Conservation (phyloP, 352 stramenopile species). For the Elongisporangium senticosum region DNA sequence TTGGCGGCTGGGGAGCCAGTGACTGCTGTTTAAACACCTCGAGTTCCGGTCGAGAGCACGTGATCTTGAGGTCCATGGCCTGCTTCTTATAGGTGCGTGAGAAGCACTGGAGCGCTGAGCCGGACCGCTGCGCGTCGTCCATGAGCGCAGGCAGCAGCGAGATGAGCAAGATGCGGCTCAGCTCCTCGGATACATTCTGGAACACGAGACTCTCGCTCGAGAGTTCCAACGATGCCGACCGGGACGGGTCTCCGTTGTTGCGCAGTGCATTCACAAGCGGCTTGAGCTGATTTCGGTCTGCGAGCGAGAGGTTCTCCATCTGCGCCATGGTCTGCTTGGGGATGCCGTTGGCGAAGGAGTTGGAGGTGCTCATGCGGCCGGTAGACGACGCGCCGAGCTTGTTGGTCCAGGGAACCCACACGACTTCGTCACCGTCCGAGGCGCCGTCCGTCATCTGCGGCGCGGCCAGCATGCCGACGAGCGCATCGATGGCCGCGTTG, state of each 20-base stretch:
- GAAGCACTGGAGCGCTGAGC: conserved; percentile 34
- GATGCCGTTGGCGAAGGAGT: conserved; percentile 19
- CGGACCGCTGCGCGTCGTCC: conserved; percentile 17
- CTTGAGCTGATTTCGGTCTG: conserved; percentile 44
- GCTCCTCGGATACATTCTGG: conserved; percentile 41
- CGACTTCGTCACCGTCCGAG: conserved; percentile 8
- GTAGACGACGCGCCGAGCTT: conserved; percentile 10
- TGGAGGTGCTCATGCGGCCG: neutral
- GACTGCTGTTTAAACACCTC: conserved; percentile 1
- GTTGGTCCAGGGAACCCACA: conserved; percentile 32
- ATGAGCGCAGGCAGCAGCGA: conserved; percentile 47
- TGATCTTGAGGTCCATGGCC: conserved; percentile 59
- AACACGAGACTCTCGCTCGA: conserved; percentile 21
- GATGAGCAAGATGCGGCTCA: conserved; percentile 47
- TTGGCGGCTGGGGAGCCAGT: neutral
- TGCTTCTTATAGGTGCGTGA: conserved; percentile 53
- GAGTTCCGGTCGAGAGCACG: conserved; percentile 9
- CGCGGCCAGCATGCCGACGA: neutral
- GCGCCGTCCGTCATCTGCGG: neutral
- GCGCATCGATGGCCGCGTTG: neutral
- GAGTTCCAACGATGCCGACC: conserved; percentile 15
- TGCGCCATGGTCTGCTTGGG: conserved; percentile 23
- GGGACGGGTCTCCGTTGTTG: conserved; percentile 6
- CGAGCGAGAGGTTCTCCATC: conserved; percentile 44
- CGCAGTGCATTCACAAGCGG: conserved; percentile 26